These are phyloP conservation scores for Podaxis rugospora DNA, from an alignment of 768 basidiomycete genomes.

Conservation along the genomic window DNA sequence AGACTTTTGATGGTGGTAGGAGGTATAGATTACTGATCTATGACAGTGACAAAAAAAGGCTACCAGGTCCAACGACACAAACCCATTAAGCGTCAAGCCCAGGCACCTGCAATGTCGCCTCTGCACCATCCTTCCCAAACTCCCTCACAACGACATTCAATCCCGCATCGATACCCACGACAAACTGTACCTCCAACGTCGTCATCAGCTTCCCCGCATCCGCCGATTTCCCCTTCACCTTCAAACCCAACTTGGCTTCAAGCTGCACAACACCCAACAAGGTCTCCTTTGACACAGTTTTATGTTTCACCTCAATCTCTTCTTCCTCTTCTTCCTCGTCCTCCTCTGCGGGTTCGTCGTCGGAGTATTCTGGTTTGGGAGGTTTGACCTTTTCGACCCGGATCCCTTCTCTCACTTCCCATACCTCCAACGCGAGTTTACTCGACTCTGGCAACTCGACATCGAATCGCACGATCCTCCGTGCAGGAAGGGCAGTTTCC, in stretches of 20 bases:
- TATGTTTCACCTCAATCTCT: slow-evolving; percentile 60
- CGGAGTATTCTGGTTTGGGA: slow-evolving; percentile 39
- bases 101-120: slow-evolving; percentile 13
- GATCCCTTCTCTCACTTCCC: slow-evolving; percentile 71
- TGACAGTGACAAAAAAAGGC: too few relatives aligned
- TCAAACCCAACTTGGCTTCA: slow-evolving; percentile 36
- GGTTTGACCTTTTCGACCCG: slow-evolving; percentile 54
- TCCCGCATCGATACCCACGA: slow-evolving; percentile 32
- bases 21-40: too few relatives aligned
- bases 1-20: too few relatives aligned
- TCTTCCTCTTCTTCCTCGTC: slow-evolving; percentile 62
- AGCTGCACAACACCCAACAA: slow-evolving; percentile 41
- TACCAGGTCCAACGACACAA: too few relatives aligned
- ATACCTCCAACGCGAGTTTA: slow-evolving; percentile 65
- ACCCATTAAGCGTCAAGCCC: slow-evolving; percentile 4
- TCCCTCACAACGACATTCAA: slow-evolving; percentile 35
- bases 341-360: slow-evolving; percentile 44
- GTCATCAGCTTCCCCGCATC: slow-evolving; percentile 46
- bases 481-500: slow-evolving; percentile 68
- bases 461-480: slow-evolving; percentile 56
- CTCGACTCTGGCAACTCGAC: slow-evolving; percentile 40
- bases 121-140: slow-evolving; percentile 25
- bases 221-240: slow-evolving; percentile 33
- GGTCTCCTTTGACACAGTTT: slow-evolving; percentile 50
- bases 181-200: slow-evolving; percentile 41